Evolutionary conservation across 306 rosid species (phyloP).

Genomic region (Medicago ruthenica): DNA sequence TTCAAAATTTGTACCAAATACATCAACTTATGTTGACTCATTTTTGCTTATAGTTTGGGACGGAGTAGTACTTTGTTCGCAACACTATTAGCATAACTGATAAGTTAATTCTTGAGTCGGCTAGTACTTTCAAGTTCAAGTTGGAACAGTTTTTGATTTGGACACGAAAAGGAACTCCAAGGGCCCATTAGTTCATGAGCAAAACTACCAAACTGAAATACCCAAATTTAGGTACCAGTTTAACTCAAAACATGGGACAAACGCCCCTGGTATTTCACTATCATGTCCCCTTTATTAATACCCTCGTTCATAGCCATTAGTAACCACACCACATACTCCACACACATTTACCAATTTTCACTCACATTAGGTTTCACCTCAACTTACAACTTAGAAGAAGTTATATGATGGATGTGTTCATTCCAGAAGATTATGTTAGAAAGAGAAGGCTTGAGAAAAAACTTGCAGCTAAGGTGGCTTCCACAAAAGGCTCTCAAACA

Average conservation of each 20-base stretch:
- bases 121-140: neutral
- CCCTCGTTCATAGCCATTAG: neutral
- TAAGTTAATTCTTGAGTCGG: neutral
- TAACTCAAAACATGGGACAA: conserved; percentile 50
- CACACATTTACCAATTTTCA: neutral
- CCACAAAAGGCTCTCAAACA: conserved; percentile 25
- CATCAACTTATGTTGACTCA: too few species aligned
- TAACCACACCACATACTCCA: neutral
- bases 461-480: conserved; percentile 37
- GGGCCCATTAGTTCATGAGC: neutral
- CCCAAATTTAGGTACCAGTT: conserved; percentile 38
- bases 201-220: neutral
- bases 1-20: too few species aligned
- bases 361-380: neutral
- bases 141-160: neutral
- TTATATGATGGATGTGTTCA: conserved; percentile 58
- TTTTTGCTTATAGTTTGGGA: too few species aligned
- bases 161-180: neutral
- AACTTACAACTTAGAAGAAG: neutral
- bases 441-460: conserved; percentile 58
- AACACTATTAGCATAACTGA: too few species aligned
- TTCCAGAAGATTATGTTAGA: conserved; percentile 58
- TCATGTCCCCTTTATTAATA: neutral
- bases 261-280: conserved; percentile 44
- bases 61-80: too few species aligned